phyloP scores from a whole-genome alignment of 352 stramenopile species.

The Globisporangium polare region DNA sequence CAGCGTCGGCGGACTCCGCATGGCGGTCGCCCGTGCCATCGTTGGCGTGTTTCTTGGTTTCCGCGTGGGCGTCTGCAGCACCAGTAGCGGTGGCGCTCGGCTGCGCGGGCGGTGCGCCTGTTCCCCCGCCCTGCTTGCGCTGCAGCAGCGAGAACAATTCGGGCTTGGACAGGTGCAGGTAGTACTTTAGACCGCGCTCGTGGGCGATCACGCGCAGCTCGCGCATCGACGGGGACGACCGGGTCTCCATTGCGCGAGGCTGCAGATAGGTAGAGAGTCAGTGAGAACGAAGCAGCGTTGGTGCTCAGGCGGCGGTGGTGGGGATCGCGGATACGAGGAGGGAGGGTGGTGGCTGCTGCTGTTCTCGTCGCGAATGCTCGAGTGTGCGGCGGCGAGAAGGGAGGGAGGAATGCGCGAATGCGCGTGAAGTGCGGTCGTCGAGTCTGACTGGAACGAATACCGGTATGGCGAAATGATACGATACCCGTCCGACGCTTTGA shows the following conservation, averaged over 20 bases:
- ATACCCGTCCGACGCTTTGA: neutral
- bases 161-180: conserved; percentile 74
- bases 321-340: neutral
- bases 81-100: neutral
- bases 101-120: conserved; percentile 1
- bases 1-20: neutral
- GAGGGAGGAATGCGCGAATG: neutral
- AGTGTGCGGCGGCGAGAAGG: conserved; percentile 1
- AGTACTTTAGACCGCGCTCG: conserved; percentile 82
- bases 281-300: neutral
- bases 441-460: conserved; percentile 1
- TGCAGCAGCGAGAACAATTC: conserved; percentile 76
- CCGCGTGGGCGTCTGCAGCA: neutral
- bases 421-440: neutral
- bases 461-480: conserved; percentile 1
- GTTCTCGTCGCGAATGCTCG: conserved; percentile 2
- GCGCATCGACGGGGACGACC: conserved; percentile 76
- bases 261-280: neutral
- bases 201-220: conserved; percentile 65
- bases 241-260: conserved; percentile 59
- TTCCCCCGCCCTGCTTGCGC: conserved; percentile 64
- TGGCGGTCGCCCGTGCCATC: neutral
- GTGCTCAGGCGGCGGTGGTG: neutral
- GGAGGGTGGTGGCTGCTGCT: neutral
- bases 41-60: neutral